Evolutionary conservation across 306 rosid genomes (phyloP).

Genomic region (Fagus crenata): DNA sequence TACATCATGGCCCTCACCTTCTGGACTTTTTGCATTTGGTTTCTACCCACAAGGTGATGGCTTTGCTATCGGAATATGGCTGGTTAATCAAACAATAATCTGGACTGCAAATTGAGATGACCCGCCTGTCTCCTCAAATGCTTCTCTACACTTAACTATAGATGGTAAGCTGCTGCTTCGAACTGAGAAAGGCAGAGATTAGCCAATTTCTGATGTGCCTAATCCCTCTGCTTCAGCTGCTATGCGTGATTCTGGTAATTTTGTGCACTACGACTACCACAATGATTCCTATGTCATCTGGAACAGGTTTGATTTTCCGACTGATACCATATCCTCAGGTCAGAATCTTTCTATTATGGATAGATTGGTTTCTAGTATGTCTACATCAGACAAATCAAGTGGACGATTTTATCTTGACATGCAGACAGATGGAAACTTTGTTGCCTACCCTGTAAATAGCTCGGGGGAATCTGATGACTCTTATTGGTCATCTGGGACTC

Average conservation of each 20-base stretch:
- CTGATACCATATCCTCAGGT: constrained; percentile 7
- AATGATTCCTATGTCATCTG: not conserved
- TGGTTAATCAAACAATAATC: not conserved
- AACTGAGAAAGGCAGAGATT: too few species aligned
- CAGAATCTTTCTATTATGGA: not conserved
- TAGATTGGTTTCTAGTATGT: not conserved
- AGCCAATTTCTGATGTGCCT: not conserved
- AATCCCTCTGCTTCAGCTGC: not conserved
- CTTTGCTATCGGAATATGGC: not conserved
- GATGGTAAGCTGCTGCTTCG: not conserved
- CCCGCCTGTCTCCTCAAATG: not conserved
- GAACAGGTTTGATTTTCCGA: not conserved
- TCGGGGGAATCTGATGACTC: not conserved
- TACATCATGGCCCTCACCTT: too few species aligned
- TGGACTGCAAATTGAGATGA: not conserved
- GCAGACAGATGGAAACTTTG: not conserved
- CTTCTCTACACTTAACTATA: not conserved
- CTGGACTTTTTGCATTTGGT: too few species aligned
- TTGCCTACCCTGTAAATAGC: constrained; percentile 6
- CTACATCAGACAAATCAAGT: not conserved
- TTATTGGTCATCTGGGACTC: not conserved
- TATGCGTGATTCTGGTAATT: constrained; percentile 9
- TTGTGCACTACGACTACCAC: not conserved
- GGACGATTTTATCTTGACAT: not conserved
- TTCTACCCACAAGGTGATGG: not conserved